Conservation (phyloP, 306 rosid genomes). For the Carpinus fangiana region DNA sequence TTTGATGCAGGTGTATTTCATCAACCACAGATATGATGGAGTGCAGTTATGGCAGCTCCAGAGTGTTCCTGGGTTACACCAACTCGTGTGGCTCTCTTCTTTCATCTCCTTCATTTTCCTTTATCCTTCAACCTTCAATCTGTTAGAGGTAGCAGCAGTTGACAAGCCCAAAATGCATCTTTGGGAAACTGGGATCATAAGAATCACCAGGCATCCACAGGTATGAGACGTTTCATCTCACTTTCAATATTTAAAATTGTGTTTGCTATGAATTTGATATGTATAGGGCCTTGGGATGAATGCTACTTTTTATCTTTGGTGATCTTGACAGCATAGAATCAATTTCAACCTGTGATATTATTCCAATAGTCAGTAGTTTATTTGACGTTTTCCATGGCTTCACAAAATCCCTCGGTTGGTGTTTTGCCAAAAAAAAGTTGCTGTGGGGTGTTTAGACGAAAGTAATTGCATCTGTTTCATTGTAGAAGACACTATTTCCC, state of each 20-base stretch:
- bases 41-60: conserved; percentile 90
- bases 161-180: conserved; percentile 98
- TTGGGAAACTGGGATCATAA: conserved; percentile 94
- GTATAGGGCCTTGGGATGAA: conserved; percentile 17
- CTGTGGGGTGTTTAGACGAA: neutral
- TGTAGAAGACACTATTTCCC: neutral
- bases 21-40: conserved; percentile 93
- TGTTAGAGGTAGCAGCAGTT: conserved; percentile 93
- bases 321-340: neutral
- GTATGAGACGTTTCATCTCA: conserved; percentile 33
- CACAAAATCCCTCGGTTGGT: neutral
- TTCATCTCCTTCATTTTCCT: conserved; percentile 84
- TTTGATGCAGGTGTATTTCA: conserved; percentile 81
- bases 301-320: neutral
- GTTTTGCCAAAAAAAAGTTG: neutral
- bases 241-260: conserved; percentile 4
- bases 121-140: conserved; percentile 94
- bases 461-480: neutral
- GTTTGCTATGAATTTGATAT: neutral
- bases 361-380: neutral
- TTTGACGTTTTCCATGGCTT: neutral
- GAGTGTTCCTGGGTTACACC: conserved; percentile 64
- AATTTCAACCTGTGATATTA: neutral
- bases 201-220: conserved; percentile 98
- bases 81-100: conserved; percentile 76